phyloP scores from a whole-genome alignment of 495 filamentous ascomycete genomes.

The Tuber aestivum region DNA sequence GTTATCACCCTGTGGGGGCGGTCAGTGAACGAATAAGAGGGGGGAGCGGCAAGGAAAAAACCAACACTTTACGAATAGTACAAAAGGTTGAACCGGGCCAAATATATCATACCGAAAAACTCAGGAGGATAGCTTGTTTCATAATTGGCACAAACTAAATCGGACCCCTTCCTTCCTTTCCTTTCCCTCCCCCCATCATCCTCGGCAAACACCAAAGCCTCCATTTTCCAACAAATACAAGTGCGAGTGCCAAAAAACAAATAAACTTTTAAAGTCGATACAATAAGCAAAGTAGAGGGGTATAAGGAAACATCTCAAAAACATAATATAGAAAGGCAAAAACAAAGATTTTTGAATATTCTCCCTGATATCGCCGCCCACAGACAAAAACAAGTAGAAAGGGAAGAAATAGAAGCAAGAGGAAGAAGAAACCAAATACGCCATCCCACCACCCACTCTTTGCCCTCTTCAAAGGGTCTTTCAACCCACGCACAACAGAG shows the following conservation, averaged over 20 bases:
- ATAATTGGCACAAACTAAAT: background rate
- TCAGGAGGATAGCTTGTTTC: slow-evolving; percentile 2
- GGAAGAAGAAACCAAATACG: slow-evolving; percentile 29
- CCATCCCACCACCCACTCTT: slow-evolving; percentile 22
- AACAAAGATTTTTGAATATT: background rate
- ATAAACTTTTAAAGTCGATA: background rate
- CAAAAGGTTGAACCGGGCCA: background rate
- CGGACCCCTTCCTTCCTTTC: background rate
- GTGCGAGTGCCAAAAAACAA: background rate
- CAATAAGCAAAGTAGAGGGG: background rate
- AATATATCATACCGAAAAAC: background rate
- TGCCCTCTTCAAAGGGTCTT: background rate
- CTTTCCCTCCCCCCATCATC: background rate
- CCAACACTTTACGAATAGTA: background rate
- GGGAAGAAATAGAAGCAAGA: slow-evolving; percentile 2
- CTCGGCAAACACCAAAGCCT: background rate
- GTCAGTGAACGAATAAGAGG: background rate
- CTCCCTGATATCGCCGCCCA: background rate
- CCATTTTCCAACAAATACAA: background rate
- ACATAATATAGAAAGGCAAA: background rate
- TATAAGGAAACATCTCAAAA: background rate
- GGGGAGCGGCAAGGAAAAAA: background rate
- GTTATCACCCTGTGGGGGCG: background rate
- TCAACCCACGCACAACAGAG: background rate
- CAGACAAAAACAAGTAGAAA: slow-evolving; percentile 7